Percentiles rank a stretch among this genome's conserved stretches.
phyloP scores from a whole-genome alignment of 768 basidiomycete species.

The Lentinula sp. region DNA sequence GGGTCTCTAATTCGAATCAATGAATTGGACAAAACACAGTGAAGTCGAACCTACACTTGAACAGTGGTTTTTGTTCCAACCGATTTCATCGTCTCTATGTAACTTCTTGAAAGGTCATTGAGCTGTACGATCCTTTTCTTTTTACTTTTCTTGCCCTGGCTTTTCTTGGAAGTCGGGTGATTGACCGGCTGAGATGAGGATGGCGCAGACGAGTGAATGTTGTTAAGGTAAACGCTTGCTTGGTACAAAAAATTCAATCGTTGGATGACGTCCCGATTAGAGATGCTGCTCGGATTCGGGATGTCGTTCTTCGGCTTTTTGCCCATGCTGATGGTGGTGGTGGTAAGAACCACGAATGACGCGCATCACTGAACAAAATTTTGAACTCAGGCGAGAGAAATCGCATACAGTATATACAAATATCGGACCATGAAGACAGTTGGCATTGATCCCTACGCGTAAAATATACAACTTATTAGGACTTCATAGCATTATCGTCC shows the following conservation, averaged over 20 bases:
- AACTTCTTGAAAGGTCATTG: slow-evolving; percentile 56
- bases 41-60: slow-evolving; percentile 50
- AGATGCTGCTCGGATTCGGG: slow-evolving; percentile 51
- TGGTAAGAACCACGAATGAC: not conserved
- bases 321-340: slow-evolving; percentile 39
- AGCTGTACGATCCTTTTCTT: slow-evolving; percentile 24
- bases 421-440: not conserved
- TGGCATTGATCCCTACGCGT: not conserved
- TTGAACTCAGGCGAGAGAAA: too few species aligned
- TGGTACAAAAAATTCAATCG: slow-evolving; percentile 84
- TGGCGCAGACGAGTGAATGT: slow-evolving; percentile 19
- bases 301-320: slow-evolving; percentile 58
- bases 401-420: not conserved
- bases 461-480: slow-evolving; percentile 22
- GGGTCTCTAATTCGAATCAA: slow-evolving; percentile 53
- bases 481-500: slow-evolving; percentile 76
- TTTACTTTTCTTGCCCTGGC: slow-evolving; percentile 12
- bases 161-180: not conserved
- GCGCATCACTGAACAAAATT: too few species aligned
- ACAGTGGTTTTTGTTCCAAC: slow-evolving; percentile 76
- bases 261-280: slow-evolving; percentile 74
- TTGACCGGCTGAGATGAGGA: not conserved
- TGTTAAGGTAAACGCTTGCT: slow-evolving; percentile 59
- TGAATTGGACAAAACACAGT: not conserved
- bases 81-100: slow-evolving; percentile 58